Conservation (phyloP, 306 rosid genomes). For the Cicer chorassanicum region DNA sequence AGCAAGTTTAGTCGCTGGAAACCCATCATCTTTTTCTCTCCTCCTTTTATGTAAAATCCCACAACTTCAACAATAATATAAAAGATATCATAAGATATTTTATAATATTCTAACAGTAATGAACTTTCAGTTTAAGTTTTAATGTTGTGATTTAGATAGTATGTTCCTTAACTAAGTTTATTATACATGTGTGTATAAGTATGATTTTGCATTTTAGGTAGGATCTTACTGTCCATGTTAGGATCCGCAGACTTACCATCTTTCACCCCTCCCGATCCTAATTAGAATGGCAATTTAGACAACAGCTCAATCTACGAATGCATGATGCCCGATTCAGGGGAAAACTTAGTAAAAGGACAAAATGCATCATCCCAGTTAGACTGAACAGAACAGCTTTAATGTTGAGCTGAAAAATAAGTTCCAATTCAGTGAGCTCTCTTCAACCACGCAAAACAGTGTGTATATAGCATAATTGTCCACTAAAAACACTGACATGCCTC, state of each 20-base stretch:
- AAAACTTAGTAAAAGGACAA: neutral
- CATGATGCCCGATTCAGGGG: neutral
- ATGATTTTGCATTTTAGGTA: neutral
- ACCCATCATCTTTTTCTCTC: neutral
- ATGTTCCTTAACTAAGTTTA: neutral
- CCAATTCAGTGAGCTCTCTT: neutral
- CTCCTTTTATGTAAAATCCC: too few species aligned
- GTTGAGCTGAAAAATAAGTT: neutral
- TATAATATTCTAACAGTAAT: too few species aligned
- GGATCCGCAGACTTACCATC: neutral
- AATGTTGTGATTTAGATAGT: neutral
- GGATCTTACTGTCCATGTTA: neutral
- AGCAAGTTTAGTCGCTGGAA: slow-evolving; percentile 60
- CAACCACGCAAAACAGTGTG: neutral
- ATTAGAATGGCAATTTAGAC: neutral
- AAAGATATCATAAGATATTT: too few species aligned
- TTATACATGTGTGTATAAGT: neutral
- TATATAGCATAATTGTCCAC: neutral
- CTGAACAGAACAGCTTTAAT: neutral
- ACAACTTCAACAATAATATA: too few species aligned
- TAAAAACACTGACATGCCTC: neutral
- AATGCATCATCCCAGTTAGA: neutral
- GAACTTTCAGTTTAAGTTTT: neutral
- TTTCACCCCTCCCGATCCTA: neutral
- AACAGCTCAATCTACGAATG: neutral